Evolutionary conservation across 1,139 yeast species (phyloP).

Genomic region (Geotrichum histeridarum): DNA sequence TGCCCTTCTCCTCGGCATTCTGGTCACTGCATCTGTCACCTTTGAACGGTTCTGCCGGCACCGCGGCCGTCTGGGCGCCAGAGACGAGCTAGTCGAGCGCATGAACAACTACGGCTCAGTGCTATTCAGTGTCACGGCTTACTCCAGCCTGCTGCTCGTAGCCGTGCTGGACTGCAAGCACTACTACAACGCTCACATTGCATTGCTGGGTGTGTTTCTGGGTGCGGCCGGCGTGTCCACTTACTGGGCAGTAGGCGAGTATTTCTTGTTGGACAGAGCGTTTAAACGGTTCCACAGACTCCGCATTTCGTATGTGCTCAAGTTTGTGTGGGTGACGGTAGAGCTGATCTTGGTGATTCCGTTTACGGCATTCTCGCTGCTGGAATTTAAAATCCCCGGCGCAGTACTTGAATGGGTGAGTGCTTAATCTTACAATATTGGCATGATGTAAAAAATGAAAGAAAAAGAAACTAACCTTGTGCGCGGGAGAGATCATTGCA

Average conservation of each 20-base stretch:
- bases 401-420: conserved; percentile 20
- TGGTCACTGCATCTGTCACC: conserved; percentile 12
- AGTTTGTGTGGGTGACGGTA: conserved; percentile 17
- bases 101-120: conserved; percentile 16
- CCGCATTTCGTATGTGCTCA: conserved; percentile 16
- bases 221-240: conserved; percentile 19
- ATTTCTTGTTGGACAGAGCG: conserved; percentile 14
- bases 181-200: conserved; percentile 14
- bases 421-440: no score
- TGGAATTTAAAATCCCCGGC: conserved; percentile 15
- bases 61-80: conserved; percentile 12
- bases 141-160: conserved; percentile 16
- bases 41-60: conserved; percentile 16
- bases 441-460: neutral
- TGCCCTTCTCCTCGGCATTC: conserved; percentile 13
- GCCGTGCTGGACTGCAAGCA: conserved; percentile 17
- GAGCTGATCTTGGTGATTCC: conserved; percentile 17
- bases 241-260: conserved; percentile 17
- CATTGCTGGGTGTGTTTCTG: conserved; percentile 15
- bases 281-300: conserved; percentile 14
- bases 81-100: conserved; percentile 9
- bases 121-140: conserved; percentile 12
- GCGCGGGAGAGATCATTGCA: conserved; percentile 13
- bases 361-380: conserved; percentile 16
- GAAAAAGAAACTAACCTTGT: neutral